Conservation (phyloP, 73 alveolate genomes). For the Paramecium biaurelia region DNA sequence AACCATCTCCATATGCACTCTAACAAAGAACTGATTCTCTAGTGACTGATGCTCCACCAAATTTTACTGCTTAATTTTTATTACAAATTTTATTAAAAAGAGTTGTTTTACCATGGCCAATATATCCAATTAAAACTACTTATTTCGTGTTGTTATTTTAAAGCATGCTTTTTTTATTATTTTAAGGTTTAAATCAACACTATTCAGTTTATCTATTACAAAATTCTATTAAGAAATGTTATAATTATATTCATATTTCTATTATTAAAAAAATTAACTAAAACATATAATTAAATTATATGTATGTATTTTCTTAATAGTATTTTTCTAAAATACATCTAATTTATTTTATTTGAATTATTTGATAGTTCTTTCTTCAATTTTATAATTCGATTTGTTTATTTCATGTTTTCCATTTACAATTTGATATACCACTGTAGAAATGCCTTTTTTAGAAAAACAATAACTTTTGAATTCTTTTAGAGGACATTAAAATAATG, state of each 20-base stretch:
- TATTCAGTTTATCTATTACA: background rate
- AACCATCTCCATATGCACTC: conserved; percentile 41
- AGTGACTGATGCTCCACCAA: conserved; percentile 35
- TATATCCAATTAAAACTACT: conserved; percentile 30
- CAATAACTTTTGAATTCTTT: too few species aligned
- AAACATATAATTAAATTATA: too few species aligned
- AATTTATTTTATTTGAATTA: background rate
- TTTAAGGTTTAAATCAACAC: background rate
- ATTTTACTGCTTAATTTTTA: background rate
- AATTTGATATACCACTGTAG: too few species aligned
- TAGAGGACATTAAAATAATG: too few species aligned
- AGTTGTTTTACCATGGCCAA: conserved; percentile 55
- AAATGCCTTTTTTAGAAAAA: too few species aligned
- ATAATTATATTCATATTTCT: background rate
- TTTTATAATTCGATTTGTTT: too few species aligned
- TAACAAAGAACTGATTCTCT: background rate
- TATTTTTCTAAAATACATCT: background rate
- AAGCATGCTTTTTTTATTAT: background rate
- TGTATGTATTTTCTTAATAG: too few species aligned
- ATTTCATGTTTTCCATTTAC: too few species aligned
- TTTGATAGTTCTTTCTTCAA: too few species aligned
- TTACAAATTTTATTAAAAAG: conserved; percentile 42
- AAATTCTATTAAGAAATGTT: background rate
- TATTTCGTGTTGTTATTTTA: background rate
- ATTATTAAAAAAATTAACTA: too few species aligned